These are phyloP conservation scores for Coniochaeta sp. DNA, from an alignment of 2,329 filamentous ascomycete genomes.

Conservation along the genomic window DNA sequence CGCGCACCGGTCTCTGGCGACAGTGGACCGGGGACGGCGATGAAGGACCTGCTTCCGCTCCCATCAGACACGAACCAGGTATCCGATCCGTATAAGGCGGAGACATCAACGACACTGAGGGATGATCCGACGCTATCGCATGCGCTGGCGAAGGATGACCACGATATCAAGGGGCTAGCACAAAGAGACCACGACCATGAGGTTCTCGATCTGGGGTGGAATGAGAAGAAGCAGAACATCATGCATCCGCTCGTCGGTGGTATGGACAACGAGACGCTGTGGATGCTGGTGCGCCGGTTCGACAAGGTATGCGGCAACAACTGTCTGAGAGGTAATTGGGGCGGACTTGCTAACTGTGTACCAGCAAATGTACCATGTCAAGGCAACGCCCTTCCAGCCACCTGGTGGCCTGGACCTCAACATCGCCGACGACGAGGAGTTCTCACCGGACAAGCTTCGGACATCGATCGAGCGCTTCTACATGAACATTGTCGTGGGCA, in stretches of 20 bases:
- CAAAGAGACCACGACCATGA: conserved; percentile 46
- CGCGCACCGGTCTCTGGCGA: conserved; percentile 9
- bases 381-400: conserved; percentile 51
- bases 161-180: conserved; percentile 35
- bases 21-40: conserved; percentile 13
- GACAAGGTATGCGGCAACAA: conserved; percentile 49
- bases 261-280: conserved; percentile 65
- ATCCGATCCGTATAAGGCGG: conserved; percentile 17
- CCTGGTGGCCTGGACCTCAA: conserved; percentile 71
- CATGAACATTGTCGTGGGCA: conserved; percentile 65
- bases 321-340: too few species aligned
- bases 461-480: conserved; percentile 74
- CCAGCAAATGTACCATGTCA: conserved; percentile 57
- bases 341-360: conserved; percentile 8
- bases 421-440: conserved; percentile 75
- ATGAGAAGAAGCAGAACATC: conserved; percentile 49
- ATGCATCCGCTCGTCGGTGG: conserved; percentile 57
- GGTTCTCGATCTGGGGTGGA: conserved; percentile 64
- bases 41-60: conserved; percentile 25
- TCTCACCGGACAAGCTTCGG: conserved; percentile 76
- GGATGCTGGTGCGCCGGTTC: conserved; percentile 65
- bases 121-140: conserved; percentile 31
- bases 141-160: conserved; percentile 32
- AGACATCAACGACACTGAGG: conserved; percentile 15
- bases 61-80: conserved; percentile 22